These are phyloP conservation scores for Chlorella sorokiniana DNA, from an alignment of 139 green algal species.

Conservation along the genomic window DNA sequence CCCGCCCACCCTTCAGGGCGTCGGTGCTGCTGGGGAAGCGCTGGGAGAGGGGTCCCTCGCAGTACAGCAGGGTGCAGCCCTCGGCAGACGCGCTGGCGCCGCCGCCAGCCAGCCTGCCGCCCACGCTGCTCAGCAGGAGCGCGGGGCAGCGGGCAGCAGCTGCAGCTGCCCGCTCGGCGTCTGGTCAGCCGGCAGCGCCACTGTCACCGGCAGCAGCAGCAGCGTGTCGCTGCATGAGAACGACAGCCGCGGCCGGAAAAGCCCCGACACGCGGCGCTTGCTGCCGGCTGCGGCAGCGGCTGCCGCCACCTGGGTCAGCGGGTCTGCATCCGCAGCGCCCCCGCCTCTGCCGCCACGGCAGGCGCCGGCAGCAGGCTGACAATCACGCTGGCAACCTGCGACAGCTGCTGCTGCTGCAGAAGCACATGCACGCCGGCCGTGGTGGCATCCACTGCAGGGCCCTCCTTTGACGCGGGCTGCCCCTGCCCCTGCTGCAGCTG, in stretches of 20 bases:
- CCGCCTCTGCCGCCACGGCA: background rate
- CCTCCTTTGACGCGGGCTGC: background rate
- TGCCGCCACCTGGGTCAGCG: background rate
- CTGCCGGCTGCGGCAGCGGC: background rate
- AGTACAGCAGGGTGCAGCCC: conserved; percentile 30
- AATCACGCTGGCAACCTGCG: background rate
- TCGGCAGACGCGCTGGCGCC: background rate
- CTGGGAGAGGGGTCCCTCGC: conserved; percentile 5
- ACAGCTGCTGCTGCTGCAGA: conserved; percentile 21
- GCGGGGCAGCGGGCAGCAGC: conserved; percentile 4
- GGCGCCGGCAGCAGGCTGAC: conserved; percentile 14
- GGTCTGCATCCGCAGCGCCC: background rate
- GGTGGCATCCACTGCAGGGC: background rate
- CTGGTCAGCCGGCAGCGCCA: background rate
- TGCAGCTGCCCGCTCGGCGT: conserved; percentile 2
- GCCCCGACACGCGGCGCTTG: background rate
- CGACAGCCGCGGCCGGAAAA: background rate
- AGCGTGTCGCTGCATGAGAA: conserved; percentile 3
- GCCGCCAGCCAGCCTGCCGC: conserved; percentile 4
- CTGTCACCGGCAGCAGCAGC: conserved; percentile 2
- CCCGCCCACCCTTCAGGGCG: conserved; percentile 11
- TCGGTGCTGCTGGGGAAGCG: conserved; percentile 29
- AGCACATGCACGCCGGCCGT: conserved; percentile 2
- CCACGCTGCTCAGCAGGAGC: background rate
- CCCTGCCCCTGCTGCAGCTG: background rate